A percentile compares a stretch with the other conserved stretches of the same genome.
phyloP scores from a whole-genome alignment of 2,329 filamentous ascomycete genomes.

The Colletotrichum euphorbiae region DNA sequence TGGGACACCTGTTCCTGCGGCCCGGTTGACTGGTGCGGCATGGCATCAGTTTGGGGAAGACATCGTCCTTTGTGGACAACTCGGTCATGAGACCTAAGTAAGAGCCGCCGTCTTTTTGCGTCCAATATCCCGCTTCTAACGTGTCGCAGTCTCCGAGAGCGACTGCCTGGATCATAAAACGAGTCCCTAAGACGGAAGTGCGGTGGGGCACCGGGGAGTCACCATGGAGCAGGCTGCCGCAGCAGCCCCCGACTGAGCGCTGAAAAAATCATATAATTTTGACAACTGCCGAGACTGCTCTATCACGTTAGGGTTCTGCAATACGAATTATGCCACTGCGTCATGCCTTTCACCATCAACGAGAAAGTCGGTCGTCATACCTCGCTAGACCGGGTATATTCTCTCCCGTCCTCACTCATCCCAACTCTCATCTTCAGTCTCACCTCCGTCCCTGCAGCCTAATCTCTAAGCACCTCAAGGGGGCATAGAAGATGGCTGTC shows the following conservation, averaged over 20 bases:
- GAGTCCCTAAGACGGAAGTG: not conserved
- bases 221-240: slow-evolving; percentile 23
- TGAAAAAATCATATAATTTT: slow-evolving; percentile 26
- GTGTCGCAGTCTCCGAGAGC: not conserved
- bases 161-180: not conserved
- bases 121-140: slow-evolving; percentile 5
- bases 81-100: slow-evolving; percentile 47
- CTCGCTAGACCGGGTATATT: slow-evolving; percentile 22
- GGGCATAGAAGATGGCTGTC: slow-evolving; percentile 55
- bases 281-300: slow-evolving; percentile 16
- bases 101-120: not conserved
- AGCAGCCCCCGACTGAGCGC: slow-evolving; percentile 13
- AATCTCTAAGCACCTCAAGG: slow-evolving; percentile 52
- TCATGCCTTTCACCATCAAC: slow-evolving; percentile 8
- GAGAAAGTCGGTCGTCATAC: slow-evolving; percentile 34
- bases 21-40: slow-evolving; percentile 72
- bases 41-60: slow-evolving; percentile 88
- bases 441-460: slow-evolving; percentile 46
- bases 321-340: slow-evolving; percentile 8
- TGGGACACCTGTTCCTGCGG: slow-evolving; percentile 68
- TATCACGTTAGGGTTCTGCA: slow-evolving; percentile 15
- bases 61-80: slow-evolving; percentile 81
- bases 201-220: not conserved
- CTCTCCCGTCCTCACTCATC: not conserved
- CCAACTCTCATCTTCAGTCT: slow-evolving; percentile 1